Evolutionary conservation across 495 filamentous ascomycete genomes (phyloP), one percentile per base, ranked within the genome.

Genomic region (Chaetomium fimeti): DNA sequence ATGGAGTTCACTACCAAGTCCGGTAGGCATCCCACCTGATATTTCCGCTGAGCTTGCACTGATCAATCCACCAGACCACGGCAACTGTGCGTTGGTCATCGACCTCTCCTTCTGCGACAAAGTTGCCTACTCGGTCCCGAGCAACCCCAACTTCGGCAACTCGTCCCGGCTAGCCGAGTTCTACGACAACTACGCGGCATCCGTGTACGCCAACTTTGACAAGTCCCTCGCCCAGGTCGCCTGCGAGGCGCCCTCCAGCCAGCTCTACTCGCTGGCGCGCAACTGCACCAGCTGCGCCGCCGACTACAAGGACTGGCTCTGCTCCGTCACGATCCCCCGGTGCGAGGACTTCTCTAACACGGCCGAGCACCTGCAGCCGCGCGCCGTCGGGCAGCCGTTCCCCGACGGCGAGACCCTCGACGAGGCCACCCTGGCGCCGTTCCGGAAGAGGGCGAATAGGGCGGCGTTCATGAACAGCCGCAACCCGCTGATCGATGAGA

Each of bases 261-360:
- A 81, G 57, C 85, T 87, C 67, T 99, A 93, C 78, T 97, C 92
- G 1, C 85, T 97, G 38, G 89, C 85, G 0, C 82, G 86, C 27
- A 83, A 74, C 69, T 99, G 94, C 79, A 69, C 68, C 27, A 84
- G 92, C 77, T 99, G 94, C 76, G 86, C 81, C 9, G 63, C 66
- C 2, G 90, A 91, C 7, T 99, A 99, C 79, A 96, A 91, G 72
- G 76, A 87, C 66, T 99, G 94, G 94, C 87, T 99, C 47, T 99
- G 94, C 79, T 85, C 90, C 54, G 93, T 98, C 40, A 88, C 85
- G 16, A 94, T 99, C 67, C 94, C 94, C 0, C 89, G 90, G 47
- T 99, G 94, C 81, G 86, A 86, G 66, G 93, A 96, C 76, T 93
- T 89, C 68, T 86, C 83, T 56, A 84, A 81, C 28, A 57, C 67